Conservation (phyloP, 768 basidiomycete genomes). For the Lactarius psammicola region DNA sequence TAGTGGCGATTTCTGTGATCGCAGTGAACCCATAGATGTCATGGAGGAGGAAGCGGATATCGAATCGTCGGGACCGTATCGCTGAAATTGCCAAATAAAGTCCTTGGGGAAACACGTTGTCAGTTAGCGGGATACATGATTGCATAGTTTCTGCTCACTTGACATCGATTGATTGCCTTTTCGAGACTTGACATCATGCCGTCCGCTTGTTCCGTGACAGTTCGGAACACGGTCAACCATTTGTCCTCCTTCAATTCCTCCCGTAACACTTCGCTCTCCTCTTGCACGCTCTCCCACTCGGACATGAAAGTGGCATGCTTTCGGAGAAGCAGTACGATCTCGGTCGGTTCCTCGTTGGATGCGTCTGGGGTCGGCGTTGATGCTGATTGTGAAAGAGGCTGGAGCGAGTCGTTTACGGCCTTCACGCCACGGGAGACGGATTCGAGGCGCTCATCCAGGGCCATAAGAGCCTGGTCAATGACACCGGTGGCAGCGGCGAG, state of each 20-base stretch:
- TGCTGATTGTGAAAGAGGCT: slow-evolving; percentile 52
- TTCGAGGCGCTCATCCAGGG: slow-evolving; percentile 76
- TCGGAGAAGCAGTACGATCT: slow-evolving; percentile 54
- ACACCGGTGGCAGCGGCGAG: slow-evolving; percentile 58
- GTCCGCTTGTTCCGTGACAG: slow-evolving; percentile 91
- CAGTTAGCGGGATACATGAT: slow-evolving; percentile 7
- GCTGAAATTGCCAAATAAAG: slow-evolving; percentile 82
- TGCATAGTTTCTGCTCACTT: slow-evolving; percentile 49
- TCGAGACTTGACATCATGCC: slow-evolving; percentile 97
- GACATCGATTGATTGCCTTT: slow-evolving; percentile 88
- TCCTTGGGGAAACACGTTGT: slow-evolving; percentile 47
- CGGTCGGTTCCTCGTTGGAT: slow-evolving; percentile 39
- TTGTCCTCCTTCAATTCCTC: slow-evolving; percentile 98
- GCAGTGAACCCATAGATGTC: slow-evolving; percentile 40
- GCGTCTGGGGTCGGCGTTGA: slow-evolving; percentile 47
- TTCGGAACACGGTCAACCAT: slow-evolving; percentile 93
- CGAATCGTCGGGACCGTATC: slow-evolving; percentile 48
- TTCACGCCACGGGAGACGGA: slow-evolving; percentile 70
- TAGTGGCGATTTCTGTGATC: slow-evolving; percentile 50
- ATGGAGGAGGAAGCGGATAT: slow-evolving; percentile 41
- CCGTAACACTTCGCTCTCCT: slow-evolving; percentile 74
- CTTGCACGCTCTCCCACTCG: slow-evolving; percentile 82
- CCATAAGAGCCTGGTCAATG: slow-evolving; percentile 80
- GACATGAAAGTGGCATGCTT: slow-evolving; percentile 70
- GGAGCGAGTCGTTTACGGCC: slow-evolving; percentile 60